Evolutionary conservation across 1,284 basidiomycete genomes (phyloP).

Genomic region (Cutaneotrichosporon sp.): DNA sequence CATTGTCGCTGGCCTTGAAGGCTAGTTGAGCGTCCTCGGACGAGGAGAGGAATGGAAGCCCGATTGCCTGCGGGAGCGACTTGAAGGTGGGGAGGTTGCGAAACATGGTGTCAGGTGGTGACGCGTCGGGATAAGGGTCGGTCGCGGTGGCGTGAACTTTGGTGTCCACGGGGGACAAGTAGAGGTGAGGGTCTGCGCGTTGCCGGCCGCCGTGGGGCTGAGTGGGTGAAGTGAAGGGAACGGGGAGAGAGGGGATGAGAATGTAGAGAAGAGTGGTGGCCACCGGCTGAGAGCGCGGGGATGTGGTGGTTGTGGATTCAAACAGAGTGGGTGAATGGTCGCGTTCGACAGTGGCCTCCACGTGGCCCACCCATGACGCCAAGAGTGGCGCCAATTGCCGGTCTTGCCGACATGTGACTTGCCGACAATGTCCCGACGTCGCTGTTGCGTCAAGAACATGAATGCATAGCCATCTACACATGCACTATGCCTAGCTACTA

Average conservation of each 20-base stretch:
- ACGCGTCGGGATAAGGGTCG: not conserved
- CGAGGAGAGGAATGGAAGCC: constrained; percentile 51
- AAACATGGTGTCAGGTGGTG: constrained; percentile 32
- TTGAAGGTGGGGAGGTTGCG: constrained; percentile 47
- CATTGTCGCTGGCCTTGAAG: constrained; percentile 76
- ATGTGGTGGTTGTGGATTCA: not conserved
- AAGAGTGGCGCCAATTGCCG: no score
- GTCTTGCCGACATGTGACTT: no score
- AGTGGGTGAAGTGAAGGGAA: not conserved
- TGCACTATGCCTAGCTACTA: constrained; percentile 1
- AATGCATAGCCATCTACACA: constrained; percentile 1
- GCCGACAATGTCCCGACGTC: no score
- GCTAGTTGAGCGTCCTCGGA: constrained; percentile 84
- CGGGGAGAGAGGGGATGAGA: not conserved
- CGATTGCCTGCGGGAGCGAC: constrained; percentile 51
- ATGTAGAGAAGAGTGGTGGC: no score
- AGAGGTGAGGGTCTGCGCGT: not conserved
- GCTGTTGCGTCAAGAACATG: no score
- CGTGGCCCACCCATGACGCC: not conserved
- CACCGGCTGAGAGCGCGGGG: not conserved
- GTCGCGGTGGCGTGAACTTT: not conserved
- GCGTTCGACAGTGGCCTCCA: not conserved
- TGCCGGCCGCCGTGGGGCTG: not conserved
- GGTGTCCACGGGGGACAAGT: no score
- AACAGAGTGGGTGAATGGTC: no score